Evolutionary conservation across 2,329 filamentous ascomycete species (phyloP), one percentile per base, ranked within the genome.

Genomic region (Fusarium anthophilum): DNA sequence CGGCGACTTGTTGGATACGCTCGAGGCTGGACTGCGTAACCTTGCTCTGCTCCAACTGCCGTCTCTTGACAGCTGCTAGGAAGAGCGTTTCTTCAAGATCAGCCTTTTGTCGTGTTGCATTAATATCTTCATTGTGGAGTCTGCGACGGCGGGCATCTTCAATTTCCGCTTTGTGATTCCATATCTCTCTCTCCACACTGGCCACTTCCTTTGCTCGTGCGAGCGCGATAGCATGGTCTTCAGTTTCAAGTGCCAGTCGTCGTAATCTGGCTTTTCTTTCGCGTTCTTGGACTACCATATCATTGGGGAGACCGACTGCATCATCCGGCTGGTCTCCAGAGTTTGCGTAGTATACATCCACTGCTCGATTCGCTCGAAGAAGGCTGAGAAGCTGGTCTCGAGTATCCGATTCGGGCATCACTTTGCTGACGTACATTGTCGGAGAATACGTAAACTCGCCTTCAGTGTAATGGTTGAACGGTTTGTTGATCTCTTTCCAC

Each of bases 401-500:
- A 18, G 76, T 64, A 28, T 85, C 83, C 5, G 83, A 82, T 9
- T 82, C 77, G 1, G 81, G 78, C 11, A 89, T 74, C 3, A 89
- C 78, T 48, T 86, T 87, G 41, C 80, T 76, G 26, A 91, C 84
- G 77, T 92, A 93, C 82, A 90, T 91, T 8, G 91, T 89, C 0
- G 91, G 88, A 0, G 91, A 93, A 80, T 91, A 93, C 3, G 87
- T 89, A 73, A 86, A 86, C 10, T 83, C 84, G 30, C 86, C 86
- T 47, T 87, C 83, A 3, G 81, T 87, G 80, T 86, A 90, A 68
- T 86, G 82, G 73, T 91, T 90, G 76, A 86, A 89, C 0, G 87
- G 83, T 69, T 89, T 87, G 81, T 92, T 92, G 76, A 92, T 82
- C 38, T 88, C 82, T 77, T 90, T 90, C 90, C 91, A 92, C 82